phyloP scores from a whole-genome alignment of 2,329 filamentous ascomycete genomes.

The Talaromyces sp. region DNA sequence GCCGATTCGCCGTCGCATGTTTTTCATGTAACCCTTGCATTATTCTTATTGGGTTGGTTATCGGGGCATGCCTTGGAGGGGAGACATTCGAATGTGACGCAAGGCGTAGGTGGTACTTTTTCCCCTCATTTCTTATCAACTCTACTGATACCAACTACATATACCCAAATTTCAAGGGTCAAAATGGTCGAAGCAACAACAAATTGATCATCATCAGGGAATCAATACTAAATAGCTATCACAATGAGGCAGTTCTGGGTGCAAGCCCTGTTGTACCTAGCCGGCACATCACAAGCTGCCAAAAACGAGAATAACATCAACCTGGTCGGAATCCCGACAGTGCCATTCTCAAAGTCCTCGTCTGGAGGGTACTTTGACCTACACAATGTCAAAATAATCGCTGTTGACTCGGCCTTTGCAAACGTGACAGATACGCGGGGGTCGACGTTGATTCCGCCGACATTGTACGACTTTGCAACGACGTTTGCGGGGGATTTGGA shows the following conservation, averaged over 20 bases:
- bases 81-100: not conserved
- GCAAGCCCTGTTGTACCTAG: not conserved
- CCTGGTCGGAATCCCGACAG: constrained; percentile 15
- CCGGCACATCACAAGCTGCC: not conserved
- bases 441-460: constrained; percentile 49
- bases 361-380: constrained; percentile 9
- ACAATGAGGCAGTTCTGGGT: not conserved
- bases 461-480: constrained; percentile 41
- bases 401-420: constrained; percentile 41
- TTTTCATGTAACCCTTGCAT: not conserved
- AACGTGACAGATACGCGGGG: constrained; percentile 39
- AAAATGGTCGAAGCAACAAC: not conserved
- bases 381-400: constrained; percentile 24
- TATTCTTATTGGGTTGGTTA: not conserved
- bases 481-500: constrained; percentile 40
- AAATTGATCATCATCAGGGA: not conserved
- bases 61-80: not conserved
- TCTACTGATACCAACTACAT: too few relatives aligned
- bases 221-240: not conserved
- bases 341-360: constrained; percentile 14
- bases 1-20: not conserved
- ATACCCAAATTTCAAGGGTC: not conserved
- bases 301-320: not conserved
- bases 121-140: not conserved
- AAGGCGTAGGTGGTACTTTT: not conserved